Base-by-base conservation (phyloP, 169 alveolate species). In the Babesia ovis region DNA sequence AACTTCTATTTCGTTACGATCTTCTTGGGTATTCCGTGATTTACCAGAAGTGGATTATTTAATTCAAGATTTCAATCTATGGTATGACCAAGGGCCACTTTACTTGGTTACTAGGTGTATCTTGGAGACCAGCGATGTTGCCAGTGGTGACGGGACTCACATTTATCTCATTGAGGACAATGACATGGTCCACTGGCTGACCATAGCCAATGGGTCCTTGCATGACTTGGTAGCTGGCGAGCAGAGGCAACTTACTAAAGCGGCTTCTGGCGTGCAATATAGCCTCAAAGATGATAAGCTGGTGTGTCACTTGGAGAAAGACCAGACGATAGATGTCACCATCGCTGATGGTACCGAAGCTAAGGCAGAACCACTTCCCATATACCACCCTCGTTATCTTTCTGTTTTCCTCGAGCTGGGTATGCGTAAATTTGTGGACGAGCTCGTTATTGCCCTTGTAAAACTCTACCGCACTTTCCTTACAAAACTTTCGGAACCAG, bases 351-450 rank as follows among this genome's bases (percentile, higher is more conserved):
- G 64, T 5, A 18, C 51, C 35, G 67, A 57, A 14, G 55, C 14
- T 16, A 22, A 8, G 11, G 51, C 25, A 0, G 53, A 25, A 18
- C 37, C 39, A n/a, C 20, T 61, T 4, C 68, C 55, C 6, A 35
- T 61, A 1, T 79, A 79, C 46, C 87, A 79, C 42, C 87, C 87
- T 41, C 51, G 46, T 35, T 68, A 53, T 45, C 35, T 79, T 20
- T 20, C 22, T 11, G 51, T 75, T 31, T 45, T 79, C 20, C 20
- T 57, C 0, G 77, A 69, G 39, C 69, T 79, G 27, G 87, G 87
- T 16, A 67, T 79, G 35, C 67, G 72, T 48, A 46, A 46, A 48
- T 29, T 79, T 39, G 82, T 58, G 20, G 69, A 56, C 25, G 74
- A 70, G 66, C 48, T 79, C 6, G 51, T 79, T 2, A 25, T 23